Evolutionary conservation across 768 basidiomycete species (phyloP).

Genomic region (Strobilomyces dryophilus): DNA sequence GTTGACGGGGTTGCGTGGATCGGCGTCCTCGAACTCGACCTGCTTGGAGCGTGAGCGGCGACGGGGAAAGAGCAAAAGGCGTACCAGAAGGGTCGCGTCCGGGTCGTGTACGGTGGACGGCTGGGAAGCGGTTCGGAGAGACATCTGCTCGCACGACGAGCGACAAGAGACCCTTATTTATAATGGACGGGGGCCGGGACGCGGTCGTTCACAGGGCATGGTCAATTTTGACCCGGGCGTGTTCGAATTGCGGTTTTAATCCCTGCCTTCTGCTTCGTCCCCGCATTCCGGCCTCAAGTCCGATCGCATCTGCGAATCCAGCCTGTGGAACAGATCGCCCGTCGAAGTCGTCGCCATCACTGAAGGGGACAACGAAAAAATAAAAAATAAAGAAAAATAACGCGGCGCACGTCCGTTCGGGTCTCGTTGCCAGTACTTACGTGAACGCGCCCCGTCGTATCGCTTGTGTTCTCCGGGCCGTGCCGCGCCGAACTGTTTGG

Average conservation of each 20-base stretch:
- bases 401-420: background rate
- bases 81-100: slow-evolving; percentile 14
- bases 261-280: slow-evolving; percentile 1
- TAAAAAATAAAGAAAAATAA: too few species aligned
- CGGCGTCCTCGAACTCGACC: slow-evolving; percentile 40
- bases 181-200: background rate
- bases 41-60: slow-evolving; percentile 12
- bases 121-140: slow-evolving; percentile 4
- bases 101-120: slow-evolving; percentile 16
- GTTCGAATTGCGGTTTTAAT: background rate
- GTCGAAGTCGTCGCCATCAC: slow-evolving; percentile 5
- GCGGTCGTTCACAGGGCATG: slow-evolving; percentile 5
- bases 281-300: background rate
- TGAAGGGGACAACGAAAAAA: slow-evolving; percentile 1
- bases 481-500: slow-evolving; percentile 12
- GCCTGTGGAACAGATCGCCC: slow-evolving; percentile 3
- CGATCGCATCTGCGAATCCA: slow-evolving; percentile 14
- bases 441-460: background rate
- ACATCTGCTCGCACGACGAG: slow-evolving; percentile 6
- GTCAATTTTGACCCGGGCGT: slow-evolving; percentile 8
- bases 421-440: background rate
- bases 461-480: background rate
- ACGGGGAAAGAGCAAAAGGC: background rate
- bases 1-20: slow-evolving; percentile 38
- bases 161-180: slow-evolving; percentile 7